Conservation (phyloP, 345 rosid genomes). For the Populus davidiana region DNA sequence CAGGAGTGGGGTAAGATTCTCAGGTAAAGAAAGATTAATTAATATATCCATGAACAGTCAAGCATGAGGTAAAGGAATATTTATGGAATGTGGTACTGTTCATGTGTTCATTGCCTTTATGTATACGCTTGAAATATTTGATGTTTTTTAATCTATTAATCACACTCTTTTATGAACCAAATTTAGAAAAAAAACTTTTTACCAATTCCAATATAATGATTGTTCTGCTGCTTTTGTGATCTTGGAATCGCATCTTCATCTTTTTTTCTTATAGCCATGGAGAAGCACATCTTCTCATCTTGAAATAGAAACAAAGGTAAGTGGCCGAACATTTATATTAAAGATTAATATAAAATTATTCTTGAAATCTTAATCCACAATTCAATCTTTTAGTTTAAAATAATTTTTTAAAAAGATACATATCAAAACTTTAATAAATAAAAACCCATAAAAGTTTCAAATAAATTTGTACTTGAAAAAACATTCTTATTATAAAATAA, state of each 20-base stretch:
- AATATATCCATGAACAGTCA: neutral
- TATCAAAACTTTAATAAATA: too few relatives aligned
- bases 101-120: neutral
- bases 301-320: neutral
- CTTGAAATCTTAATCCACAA: too few relatives aligned
- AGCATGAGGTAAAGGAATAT: neutral
- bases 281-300: neutral
- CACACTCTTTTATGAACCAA: neutral
- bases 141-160: neutral
- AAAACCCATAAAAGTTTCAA: too few relatives aligned
- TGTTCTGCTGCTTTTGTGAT: conserved; percentile 7
- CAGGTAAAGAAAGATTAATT: neutral
- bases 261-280: neutral
- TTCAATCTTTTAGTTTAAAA: too few relatives aligned
- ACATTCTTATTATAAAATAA: too few relatives aligned
- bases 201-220: neutral
- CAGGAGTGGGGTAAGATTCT: neutral
- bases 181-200: neutral
- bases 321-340: too few relatives aligned
- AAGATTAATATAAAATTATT: too few relatives aligned
- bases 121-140: neutral
- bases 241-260: neutral
- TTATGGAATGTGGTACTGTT: neutral
- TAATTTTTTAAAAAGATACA: too few relatives aligned
- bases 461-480: too few relatives aligned